These are phyloP conservation scores for Brassica juncea DNA, from an alignment of 345 rosid genomes.

Conservation along the genomic window DNA sequence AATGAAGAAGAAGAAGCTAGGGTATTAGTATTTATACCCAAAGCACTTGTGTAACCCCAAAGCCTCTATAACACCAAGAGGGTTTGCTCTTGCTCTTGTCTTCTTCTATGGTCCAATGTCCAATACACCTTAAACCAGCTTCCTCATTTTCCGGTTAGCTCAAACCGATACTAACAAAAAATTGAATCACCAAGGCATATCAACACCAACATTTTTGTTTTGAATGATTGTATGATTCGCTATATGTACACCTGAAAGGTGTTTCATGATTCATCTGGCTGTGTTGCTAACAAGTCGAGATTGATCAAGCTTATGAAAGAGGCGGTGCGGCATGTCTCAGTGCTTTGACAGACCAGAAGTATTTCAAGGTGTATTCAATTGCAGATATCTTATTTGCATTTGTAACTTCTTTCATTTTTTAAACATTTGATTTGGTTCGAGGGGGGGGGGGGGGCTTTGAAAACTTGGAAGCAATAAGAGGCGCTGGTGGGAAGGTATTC, in stretches of 20 bases:
- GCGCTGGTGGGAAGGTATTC: slow-evolving; percentile 77
- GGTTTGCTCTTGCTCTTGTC: too few relatives aligned
- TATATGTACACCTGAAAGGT: not conserved
- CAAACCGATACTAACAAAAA: too few relatives aligned
- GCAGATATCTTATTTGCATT: not conserved
- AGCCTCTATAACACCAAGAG: too few relatives aligned
- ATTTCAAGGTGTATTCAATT: slow-evolving; percentile 53
- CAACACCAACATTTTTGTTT: not conserved
- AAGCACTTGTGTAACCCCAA: too few relatives aligned
- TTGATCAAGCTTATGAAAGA: slow-evolving; percentile 81
- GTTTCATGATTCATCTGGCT: not conserved
- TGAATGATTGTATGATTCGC: not conserved
- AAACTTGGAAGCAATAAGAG: slow-evolving; percentile 78
- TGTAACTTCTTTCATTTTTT: not conserved
- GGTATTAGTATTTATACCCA: too few relatives aligned
- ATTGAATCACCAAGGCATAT: too few relatives aligned
- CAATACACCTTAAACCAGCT: too few relatives aligned
- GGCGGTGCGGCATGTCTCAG: slow-evolving; percentile 98
- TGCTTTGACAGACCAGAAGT: slow-evolving; percentile 86
- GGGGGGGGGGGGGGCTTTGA: slow-evolving; percentile 97
- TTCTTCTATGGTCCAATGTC: too few relatives aligned
- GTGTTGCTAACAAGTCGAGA: slow-evolving; percentile 59
- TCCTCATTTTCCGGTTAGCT: too few relatives aligned
- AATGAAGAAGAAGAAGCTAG: too few relatives aligned
- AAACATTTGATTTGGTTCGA: slow-evolving; percentile 22